A percentile compares a stretch with the other conserved stretches of the same genome.
These are phyloP conservation scores for Gymnopilus dilepis DNA, from an alignment of 768 basidiomycete species.

Conservation along the genomic window DNA sequence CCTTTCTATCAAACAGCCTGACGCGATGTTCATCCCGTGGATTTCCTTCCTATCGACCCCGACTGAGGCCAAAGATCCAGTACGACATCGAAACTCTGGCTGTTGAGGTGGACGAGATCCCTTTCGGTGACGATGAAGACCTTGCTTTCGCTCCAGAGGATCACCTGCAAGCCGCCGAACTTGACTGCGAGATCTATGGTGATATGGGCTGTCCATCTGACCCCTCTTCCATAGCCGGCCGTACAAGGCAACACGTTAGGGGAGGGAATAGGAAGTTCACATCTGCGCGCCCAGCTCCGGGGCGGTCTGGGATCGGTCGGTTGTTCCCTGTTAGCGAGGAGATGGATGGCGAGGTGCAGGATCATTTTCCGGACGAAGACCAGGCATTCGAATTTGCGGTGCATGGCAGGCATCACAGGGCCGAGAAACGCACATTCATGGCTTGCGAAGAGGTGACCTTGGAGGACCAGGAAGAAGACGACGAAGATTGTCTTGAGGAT, in stretches of 20 bases:
- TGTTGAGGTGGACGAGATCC: slow-evolving; percentile 10
- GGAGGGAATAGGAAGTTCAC: slow-evolving; percentile 18
- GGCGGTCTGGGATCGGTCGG: slow-evolving; percentile 18
- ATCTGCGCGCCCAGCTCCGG: slow-evolving; percentile 3
- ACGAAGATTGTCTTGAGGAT: slow-evolving; percentile 25
- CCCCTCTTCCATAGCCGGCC: slow-evolving; percentile 18
- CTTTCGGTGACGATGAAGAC: slow-evolving; percentile 16
- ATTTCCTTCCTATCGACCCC: slow-evolving; percentile 17
- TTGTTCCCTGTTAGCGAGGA: slow-evolving; percentile 50
- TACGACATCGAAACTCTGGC: slow-evolving; percentile 17
- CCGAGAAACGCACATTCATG: slow-evolving; percentile 24
- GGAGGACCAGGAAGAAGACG: slow-evolving; percentile 16
- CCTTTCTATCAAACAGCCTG: slow-evolving; percentile 12
- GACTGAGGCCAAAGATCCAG: slow-evolving; percentile 22
- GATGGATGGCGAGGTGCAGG: slow-evolving; percentile 33
- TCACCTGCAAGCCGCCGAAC: slow-evolving; percentile 9
- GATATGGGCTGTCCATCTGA: slow-evolving; percentile 22
- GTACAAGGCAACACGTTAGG: slow-evolving; percentile 18
- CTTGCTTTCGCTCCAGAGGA: slow-evolving; percentile 14
- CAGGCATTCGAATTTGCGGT: slow-evolving; percentile 23
- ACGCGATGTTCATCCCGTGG: slow-evolving; percentile 10
- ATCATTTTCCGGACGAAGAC: slow-evolving; percentile 27
- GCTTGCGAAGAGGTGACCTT: slow-evolving; percentile 28
- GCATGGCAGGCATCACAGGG: slow-evolving; percentile 6
- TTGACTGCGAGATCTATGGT: slow-evolving; percentile 24